A percentile compares a stretch with the other conserved stretches of the same genome.
phyloP scores from a whole-genome alignment of 768 basidiomycete genomes.

The Mycena kentingensis region DNA sequence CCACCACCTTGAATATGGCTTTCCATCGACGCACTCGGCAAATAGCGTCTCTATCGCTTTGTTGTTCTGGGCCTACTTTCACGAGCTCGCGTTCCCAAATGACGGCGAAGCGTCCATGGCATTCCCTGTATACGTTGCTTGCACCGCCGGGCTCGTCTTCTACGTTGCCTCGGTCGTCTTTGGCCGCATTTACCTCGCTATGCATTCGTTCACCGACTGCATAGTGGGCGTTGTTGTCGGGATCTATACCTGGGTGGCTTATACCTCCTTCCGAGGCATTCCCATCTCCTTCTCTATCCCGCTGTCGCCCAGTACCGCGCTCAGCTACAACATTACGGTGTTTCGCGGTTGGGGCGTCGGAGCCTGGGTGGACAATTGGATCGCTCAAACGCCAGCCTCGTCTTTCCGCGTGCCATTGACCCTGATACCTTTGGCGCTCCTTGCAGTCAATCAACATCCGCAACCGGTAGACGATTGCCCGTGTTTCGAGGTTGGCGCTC shows the following conservation, averaged over 20 bases:
- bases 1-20: conserved; percentile 91
- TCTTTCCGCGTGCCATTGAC: conserved; percentile 52
- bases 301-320: conserved; percentile 31
- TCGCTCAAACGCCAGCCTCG: conserved; percentile 24
- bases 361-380: conserved; percentile 38
- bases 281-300: conserved; percentile 31
- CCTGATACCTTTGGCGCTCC: conserved; percentile 61
- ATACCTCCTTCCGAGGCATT: conserved; percentile 47
- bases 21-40: conserved; percentile 94
- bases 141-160: conserved; percentile 47
- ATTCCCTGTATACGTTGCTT: conserved; percentile 40
- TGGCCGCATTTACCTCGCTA: conserved; percentile 81
- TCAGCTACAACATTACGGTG: conserved; percentile 9
- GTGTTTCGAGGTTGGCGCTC: conserved; percentile 84
- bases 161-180: conserved; percentile 77
- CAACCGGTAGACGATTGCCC: conserved; percentile 97
- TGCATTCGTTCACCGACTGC: conserved; percentile 87
- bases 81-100: conserved; percentile 46
- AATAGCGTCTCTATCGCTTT: conserved; percentile 89
- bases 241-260: conserved; percentile 64
- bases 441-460: conserved; percentile 86
- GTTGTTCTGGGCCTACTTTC: conserved; percentile 65
- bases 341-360: conserved; percentile 27
- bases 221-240: conserved; percentile 65
- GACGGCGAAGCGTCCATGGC: conserved; percentile 41